Conservation (phyloP, 169 alveolate genomes). For the Plasmodium coatneyi region DNA sequence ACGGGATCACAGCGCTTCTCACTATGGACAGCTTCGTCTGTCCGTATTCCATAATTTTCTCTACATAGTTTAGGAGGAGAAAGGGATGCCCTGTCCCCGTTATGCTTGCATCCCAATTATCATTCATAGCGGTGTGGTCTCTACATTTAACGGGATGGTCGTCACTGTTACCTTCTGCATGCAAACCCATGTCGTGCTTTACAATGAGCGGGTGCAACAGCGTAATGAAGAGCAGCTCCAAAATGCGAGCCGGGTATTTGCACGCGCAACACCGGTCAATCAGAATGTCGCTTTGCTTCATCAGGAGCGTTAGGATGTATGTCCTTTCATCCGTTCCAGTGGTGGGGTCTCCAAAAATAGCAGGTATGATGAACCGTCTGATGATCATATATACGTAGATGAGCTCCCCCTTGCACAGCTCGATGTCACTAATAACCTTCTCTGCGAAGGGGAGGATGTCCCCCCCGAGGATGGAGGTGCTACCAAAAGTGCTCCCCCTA, state of each 20-base stretch:
- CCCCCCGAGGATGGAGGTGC: neutral
- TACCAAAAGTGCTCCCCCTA: neutral
- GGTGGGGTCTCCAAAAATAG: neutral
- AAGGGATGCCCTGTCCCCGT: neutral
- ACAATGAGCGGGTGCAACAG: conserved; percentile 37
- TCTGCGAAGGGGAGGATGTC: neutral
- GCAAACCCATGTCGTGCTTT: conserved; percentile 11
- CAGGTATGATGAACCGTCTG: conserved; percentile 10
- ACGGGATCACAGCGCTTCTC: conserved; percentile 35
- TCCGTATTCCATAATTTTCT: conserved; percentile 22
- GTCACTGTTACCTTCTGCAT: neutral
- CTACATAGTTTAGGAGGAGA: neutral
- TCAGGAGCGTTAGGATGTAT: neutral
- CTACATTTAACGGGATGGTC: neutral
- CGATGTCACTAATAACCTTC: conserved; percentile 37
- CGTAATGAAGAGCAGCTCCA: conserved; percentile 15
- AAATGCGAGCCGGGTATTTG: conserved; percentile 21
- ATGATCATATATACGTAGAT: conserved; percentile 21
- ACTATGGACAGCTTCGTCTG: conserved; percentile 21
- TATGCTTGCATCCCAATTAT: neutral
- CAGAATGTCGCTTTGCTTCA: conserved; percentile 30
- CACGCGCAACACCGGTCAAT: conserved; percentile 25
- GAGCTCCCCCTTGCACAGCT: conserved; percentile 35
- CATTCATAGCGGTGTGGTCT: neutral
- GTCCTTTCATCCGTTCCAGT: neutral